Evolutionary conservation across 441 rosid species (phyloP).

Genomic region (Eruca vesicaria): DNA sequence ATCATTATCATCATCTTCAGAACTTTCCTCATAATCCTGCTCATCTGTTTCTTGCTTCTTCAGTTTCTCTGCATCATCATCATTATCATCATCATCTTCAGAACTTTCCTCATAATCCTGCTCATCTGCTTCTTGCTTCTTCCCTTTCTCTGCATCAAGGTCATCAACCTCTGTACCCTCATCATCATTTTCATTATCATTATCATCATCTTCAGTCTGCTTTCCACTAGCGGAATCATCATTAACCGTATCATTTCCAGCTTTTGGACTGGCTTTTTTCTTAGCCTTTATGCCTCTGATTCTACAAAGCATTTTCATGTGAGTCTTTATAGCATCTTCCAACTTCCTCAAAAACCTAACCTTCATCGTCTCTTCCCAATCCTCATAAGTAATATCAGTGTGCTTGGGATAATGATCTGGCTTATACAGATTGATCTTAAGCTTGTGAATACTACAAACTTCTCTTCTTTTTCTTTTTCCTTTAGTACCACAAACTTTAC

Average conservation of each 20-base stretch:
- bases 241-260: conserved; percentile 44
- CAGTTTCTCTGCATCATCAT: too few species aligned
- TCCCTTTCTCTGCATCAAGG: too few species aligned
- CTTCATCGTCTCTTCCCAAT: conserved; percentile 65
- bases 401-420: conserved; percentile 59
- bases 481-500: too few species aligned
- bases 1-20: too few species aligned
- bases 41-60: too few species aligned
- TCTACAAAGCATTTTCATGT: conserved; percentile 58
- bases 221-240: conserved; percentile 49
- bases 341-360: conserved; percentile 65
- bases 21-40: too few species aligned
- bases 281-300: conserved; percentile 66
- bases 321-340: conserved; percentile 89
- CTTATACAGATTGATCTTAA: conserved; percentile 66
- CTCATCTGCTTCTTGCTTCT: too few species aligned
- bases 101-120: too few species aligned
- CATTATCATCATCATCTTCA: too few species aligned
- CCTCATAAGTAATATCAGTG: conserved; percentile 46
- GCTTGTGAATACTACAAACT: conserved; percentile 75
- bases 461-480: too few species aligned
- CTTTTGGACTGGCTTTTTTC: conserved; percentile 39
- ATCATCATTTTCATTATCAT: conserved; percentile 46
- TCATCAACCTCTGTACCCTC: too few species aligned
- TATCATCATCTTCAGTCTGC: conserved; percentile 41